These are phyloP conservation scores for Aureobasidium sp. DNA, from an alignment of 2,329 filamentous ascomycete species.

Conservation along the genomic window DNA sequence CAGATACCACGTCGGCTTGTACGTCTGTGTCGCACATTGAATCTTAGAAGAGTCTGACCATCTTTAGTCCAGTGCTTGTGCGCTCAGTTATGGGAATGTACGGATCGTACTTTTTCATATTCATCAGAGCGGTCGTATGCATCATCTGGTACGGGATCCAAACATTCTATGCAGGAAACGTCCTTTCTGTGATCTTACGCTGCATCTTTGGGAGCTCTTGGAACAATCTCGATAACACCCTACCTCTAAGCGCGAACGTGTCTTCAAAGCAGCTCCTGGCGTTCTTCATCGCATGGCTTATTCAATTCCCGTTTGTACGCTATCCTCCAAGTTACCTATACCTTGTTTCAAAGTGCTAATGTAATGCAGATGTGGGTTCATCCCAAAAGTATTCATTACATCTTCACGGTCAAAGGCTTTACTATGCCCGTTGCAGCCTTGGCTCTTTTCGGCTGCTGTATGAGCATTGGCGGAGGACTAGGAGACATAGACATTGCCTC, in stretches of 20 bases:
- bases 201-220: slow-evolving; percentile 35
- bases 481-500: background rate
- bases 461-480: slow-evolving; percentile 29
- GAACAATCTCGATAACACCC: slow-evolving; percentile 27
- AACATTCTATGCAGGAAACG: slow-evolving; percentile 28
- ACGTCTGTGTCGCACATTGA: background rate
- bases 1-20: slow-evolving; percentile 17
- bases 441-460: slow-evolving; percentile 32
- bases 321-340: background rate
- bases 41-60: background rate
- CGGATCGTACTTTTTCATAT: slow-evolving; percentile 36
- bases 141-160: slow-evolving; percentile 36
- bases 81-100: slow-evolving; percentile 20
- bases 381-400: slow-evolving; percentile 19
- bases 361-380: slow-evolving; percentile 23
- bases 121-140: slow-evolving; percentile 31
- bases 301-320: slow-evolving; percentile 27
- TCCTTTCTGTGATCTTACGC: slow-evolving; percentile 32
- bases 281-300: slow-evolving; percentile 24
- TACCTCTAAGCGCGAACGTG: slow-evolving; percentile 26
- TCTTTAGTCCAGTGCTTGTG: background rate
- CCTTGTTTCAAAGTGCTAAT: background rate
- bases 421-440: slow-evolving; percentile 30
- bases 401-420: slow-evolving; percentile 21
- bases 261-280: slow-evolving; percentile 29